Base-by-base conservation (phyloP, 2,329 filamentous ascomycete species). In the Exophiala phaeomuriformis region DNA sequence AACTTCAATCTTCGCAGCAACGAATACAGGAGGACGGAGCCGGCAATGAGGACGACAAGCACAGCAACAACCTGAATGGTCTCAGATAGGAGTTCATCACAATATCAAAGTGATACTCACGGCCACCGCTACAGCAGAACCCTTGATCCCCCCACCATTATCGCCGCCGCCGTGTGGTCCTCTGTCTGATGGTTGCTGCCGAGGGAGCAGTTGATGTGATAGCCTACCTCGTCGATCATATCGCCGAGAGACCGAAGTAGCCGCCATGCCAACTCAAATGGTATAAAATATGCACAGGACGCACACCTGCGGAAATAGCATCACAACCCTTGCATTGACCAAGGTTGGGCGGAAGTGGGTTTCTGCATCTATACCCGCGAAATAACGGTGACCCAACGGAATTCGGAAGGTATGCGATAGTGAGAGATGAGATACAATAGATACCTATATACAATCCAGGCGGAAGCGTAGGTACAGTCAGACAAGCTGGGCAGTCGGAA, bases 1-100 rank as follows among this genome's bases (percentile, higher is more conserved):
- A 51, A 45, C 36, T 41, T 56, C 47, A 52, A 54, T 44, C 52
- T 51, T 31, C 59, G 55, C 10, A 63, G 54, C 41, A 57, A 54
- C 4, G 52, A 51, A 40, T 60, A 60, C 12, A 56, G 44, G 7
- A 55, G 36, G 5, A 58, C 45, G 33, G 36, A 50, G 9, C 46
- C 51, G 27, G 52, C 57, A 33, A 59, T 29, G 40, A 57, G 40
- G 31, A 51, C 31, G 30, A 57, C 47, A 6, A 61, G 32, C 3
- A 50, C 53, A 10, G 55, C 47, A 31, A 63, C 27, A 19, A 50
- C 44, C 57, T 59, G 45, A 28, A 19, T 10, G 32, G 10, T 2
- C 7, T 59, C n/a, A 59, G 52, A 39, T 19, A 19, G 4, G 12
- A 32, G 32, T 31, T 29, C 37, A 19, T 37, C 3, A 10, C 19